phyloP scores from a whole-genome alignment of 2,329 filamentous ascomycete genomes.

The Pseudocercospora macadamiae region DNA sequence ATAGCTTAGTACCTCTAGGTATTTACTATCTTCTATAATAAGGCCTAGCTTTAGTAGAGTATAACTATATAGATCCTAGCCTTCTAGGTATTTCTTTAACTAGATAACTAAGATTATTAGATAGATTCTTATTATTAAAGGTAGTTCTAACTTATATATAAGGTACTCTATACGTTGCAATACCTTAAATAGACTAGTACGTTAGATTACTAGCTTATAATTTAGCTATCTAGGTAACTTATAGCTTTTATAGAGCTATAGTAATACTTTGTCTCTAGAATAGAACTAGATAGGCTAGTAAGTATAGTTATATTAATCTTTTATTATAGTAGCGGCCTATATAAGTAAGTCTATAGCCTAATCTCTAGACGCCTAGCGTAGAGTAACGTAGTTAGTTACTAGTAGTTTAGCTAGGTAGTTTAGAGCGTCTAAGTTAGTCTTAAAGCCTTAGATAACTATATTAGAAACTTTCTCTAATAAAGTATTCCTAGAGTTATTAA shows the following conservation, averaged over 20 bases:
- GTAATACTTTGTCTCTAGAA: background rate
- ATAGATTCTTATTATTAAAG: background rate
- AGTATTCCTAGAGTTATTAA: background rate
- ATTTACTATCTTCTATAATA: background rate
- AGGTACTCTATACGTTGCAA: background rate
- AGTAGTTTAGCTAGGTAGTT: background rate
- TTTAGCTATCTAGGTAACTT: background rate
- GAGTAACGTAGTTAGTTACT: background rate
- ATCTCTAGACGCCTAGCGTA: too few species aligned
- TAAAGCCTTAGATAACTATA: background rate
- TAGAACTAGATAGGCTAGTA: background rate
- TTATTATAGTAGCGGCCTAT: background rate
- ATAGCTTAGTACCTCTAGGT: background rate
- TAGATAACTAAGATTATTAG: background rate
- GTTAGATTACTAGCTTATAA: background rate
- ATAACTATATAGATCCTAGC: background rate
- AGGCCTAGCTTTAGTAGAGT: background rate
- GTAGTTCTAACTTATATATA: background rate
- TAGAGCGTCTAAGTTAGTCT: background rate
- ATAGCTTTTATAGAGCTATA: constrained; percentile 2
- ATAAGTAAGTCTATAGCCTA: background rate
- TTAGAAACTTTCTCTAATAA: background rate
- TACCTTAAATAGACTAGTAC: background rate
- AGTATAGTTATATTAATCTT: background rate
- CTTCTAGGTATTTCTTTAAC: background rate